Evolutionary conservation across 2,329 filamentous ascomycete species (phyloP).

Genomic region (Myrmaecium sp.): DNA sequence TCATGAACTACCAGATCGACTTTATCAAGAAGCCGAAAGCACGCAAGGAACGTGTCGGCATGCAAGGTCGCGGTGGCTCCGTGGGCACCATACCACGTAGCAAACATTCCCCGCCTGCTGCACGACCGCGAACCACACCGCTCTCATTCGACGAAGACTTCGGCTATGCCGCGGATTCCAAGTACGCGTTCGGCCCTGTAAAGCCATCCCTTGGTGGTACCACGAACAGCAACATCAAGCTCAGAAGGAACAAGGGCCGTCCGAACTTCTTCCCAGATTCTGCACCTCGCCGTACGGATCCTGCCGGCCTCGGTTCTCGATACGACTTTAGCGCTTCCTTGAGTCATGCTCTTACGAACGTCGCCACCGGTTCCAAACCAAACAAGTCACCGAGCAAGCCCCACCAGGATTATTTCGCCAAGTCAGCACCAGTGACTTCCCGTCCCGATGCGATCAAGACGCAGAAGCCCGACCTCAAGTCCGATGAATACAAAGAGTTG

Average conservation of each 20-base stretch:
- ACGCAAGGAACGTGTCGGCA: slow-evolving; percentile 25
- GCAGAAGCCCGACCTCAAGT: slow-evolving; percentile 56
- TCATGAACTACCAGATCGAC: slow-evolving; percentile 82
- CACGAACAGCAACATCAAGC: slow-evolving; percentile 40
- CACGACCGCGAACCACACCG: slow-evolving; percentile 32
- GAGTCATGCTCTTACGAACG: slow-evolving; percentile 60
- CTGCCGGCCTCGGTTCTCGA: slow-evolving; percentile 24
- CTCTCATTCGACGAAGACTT: slow-evolving; percentile 53
- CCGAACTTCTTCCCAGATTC: slow-evolving; percentile 45
- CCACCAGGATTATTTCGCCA: slow-evolving; percentile 11
- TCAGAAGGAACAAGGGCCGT: slow-evolving; percentile 56
- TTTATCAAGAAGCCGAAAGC: slow-evolving; percentile 65
- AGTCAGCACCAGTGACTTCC: slow-evolving; percentile 15
- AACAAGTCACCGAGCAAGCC: slow-evolving; percentile 9
- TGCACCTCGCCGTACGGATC: slow-evolving; percentile 24
- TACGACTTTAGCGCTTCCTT: slow-evolving; percentile 96
- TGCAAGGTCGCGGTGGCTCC: slow-evolving; percentile 26
- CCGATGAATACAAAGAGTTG: slow-evolving; percentile 86
- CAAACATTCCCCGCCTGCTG: slow-evolving; percentile 28
- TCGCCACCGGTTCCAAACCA: slow-evolving; percentile 39
- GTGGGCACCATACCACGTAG: slow-evolving; percentile 33
- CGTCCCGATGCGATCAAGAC: slow-evolving; percentile 38
- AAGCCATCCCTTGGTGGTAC: slow-evolving; percentile 40
- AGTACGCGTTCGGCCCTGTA: slow-evolving; percentile 27
- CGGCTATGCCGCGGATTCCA: slow-evolving; percentile 32